A percentile compares a stretch with the other conserved stretches of the same genome.
These are phyloP conservation scores for Geoglossum glabrum DNA, from an alignment of 495 filamentous ascomycete genomes.

Conservation along the genomic window DNA sequence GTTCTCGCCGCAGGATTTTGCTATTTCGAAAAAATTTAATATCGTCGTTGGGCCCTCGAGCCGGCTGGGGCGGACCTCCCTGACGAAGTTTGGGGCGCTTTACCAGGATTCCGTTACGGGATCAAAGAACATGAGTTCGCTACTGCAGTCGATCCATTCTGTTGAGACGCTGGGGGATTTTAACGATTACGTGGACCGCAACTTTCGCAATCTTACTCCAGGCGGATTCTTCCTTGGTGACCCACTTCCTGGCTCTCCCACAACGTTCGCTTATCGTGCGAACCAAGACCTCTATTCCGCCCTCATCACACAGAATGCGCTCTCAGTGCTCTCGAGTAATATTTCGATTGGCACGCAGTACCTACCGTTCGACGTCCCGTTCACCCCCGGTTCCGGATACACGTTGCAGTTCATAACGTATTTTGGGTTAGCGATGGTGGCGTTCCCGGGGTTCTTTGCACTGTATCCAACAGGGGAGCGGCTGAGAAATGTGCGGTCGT, in stretches of 20 bases:
- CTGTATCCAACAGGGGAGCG: constrained; percentile 71
- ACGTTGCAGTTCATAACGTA: constrained; percentile 66
- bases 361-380: constrained; percentile 49
- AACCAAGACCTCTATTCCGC: constrained; percentile 30
- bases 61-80: not conserved
- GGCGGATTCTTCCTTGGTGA: constrained; percentile 53
- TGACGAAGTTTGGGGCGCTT: not conserved
- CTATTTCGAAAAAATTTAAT: not conserved
- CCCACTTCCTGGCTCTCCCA: constrained; percentile 21
- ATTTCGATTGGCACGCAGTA: constrained; percentile 46
- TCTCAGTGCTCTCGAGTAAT: constrained; percentile 43
- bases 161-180: constrained; percentile 48
- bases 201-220: constrained; percentile 46
- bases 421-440: constrained; percentile 51
- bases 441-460: constrained; percentile 67
- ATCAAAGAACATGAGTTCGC: not conserved
- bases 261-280: constrained; percentile 42
- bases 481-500: constrained; percentile 49
- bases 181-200: constrained; percentile 35
- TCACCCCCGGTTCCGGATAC: constrained; percentile 28
- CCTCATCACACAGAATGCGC: constrained; percentile 49
- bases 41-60: constrained; percentile 1
- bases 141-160: constrained; percentile 24
- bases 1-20: not conserved
- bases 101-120: not conserved